phyloP scores from a whole-genome alignment of 495 filamentous ascomycete species.

The Neurospora sp. region DNA sequence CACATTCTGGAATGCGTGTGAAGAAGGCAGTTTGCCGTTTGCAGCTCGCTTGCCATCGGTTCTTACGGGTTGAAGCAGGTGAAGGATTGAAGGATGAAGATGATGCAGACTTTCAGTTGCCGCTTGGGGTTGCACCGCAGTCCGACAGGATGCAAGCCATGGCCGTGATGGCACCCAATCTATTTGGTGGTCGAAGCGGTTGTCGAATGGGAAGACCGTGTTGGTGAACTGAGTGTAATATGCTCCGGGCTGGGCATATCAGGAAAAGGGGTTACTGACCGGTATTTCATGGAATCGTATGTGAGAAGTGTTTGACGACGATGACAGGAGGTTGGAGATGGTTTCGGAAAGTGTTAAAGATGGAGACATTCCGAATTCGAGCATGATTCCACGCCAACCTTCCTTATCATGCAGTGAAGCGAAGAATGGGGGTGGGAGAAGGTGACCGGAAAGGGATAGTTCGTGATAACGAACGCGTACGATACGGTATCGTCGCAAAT shows the following conservation, averaged over 20 bases:
- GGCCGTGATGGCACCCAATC: not conserved
- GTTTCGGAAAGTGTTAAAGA: not conserved
- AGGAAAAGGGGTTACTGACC: not conserved
- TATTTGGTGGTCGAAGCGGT: not conserved
- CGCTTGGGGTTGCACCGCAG: not conserved
- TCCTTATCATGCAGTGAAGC: not conserved
- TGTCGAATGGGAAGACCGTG: not conserved
- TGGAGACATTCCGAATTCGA: not conserved
- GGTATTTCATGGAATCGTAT: not conserved
- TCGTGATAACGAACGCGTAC: not conserved
- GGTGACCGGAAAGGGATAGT: not conserved
- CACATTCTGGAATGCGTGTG: not conserved
- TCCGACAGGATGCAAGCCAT: not conserved
- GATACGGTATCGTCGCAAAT: not conserved
- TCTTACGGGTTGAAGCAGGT: not conserved
- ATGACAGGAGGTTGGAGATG: not conserved
- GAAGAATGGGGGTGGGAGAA: not conserved
- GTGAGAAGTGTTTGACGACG: not conserved
- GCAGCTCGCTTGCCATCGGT: not conserved
- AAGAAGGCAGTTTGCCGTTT: not conserved
- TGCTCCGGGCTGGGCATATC: not conserved
- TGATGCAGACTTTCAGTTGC: not conserved
- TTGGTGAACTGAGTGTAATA: not conserved
- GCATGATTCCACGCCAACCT: not conserved
- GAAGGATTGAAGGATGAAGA: not conserved